These are phyloP conservation scores for Ophiocordyceps camponoti-saundersi DNA, from an alignment of 2,329 filamentous ascomycete species.

Conservation along the genomic window DNA sequence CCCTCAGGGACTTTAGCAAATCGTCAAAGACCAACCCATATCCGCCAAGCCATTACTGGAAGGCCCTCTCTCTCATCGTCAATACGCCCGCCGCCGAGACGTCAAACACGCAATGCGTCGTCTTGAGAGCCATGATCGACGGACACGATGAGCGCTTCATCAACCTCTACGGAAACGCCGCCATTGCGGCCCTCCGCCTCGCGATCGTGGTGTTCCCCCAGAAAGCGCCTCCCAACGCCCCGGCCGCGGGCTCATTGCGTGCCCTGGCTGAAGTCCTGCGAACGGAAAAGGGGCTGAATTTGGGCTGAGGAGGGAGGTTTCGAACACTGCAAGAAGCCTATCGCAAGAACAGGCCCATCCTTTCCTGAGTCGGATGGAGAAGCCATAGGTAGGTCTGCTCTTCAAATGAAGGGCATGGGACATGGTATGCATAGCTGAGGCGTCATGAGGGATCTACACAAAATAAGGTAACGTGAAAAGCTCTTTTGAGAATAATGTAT, in stretches of 20 bases:
- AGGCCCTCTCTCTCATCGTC: constrained; percentile 54
- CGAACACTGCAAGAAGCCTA: neutral
- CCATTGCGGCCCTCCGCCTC: constrained; percentile 49
- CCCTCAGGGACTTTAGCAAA: constrained; percentile 65
- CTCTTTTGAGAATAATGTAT: neutral
- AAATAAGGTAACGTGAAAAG: neutral
- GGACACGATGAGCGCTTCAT: constrained; percentile 62
- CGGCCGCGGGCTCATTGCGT: constrained; percentile 31
- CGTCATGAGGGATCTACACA: neutral
- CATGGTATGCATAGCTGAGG: constrained; percentile 2
- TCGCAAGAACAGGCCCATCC: too few relatives aligned
- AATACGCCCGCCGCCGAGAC: constrained; percentile 53
- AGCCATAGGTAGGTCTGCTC: too few relatives aligned
- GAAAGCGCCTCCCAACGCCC: constrained; percentile 27
- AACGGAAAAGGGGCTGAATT: constrained; percentile 28
- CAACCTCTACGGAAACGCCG: constrained; percentile 63
- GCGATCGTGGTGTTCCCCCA: constrained; percentile 61
- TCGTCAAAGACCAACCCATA: constrained; percentile 54
- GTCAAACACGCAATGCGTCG: constrained; percentile 56
- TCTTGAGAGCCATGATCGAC: constrained; percentile 55
- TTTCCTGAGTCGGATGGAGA: too few relatives aligned
- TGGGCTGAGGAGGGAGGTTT: constrained; percentile 13
- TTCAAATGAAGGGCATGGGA: neutral
- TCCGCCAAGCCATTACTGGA: constrained; percentile 72
- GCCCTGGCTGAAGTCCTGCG: constrained; percentile 37